Base-by-base conservation (phyloP, 2,329 filamentous ascomycete genomes). In the Pseudogymnoascus sp. region DNA sequence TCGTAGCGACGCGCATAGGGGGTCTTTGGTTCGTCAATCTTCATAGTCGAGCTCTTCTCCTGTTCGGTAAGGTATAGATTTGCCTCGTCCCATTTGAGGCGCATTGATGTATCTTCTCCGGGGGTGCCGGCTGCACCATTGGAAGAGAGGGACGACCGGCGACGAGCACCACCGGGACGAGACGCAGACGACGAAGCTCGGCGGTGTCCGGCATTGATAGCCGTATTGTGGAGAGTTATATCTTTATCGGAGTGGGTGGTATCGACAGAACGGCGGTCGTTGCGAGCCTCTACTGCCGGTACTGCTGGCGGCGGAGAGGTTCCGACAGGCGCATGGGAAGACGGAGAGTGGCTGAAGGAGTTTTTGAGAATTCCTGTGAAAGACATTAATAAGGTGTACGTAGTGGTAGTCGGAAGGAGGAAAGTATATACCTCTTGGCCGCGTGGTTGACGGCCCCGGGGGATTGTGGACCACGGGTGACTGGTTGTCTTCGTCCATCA, bases 1-100 rank as follows among this genome's bases (percentile, higher is more conserved):
- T 97, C 90, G 76, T 97, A 97, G 71, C 92, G 91, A 72, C 88
- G 89, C 36, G 91, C 94, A 74, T 93, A 99, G 4, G 94, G 94
- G 6, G 94, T 99, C 82, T 99, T 99, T 65, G 94, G 94, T 79
- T 99, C 94, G 68, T 92, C 90, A 67, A 99, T 99, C 81, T 97
- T 99, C 94, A 99, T 99, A 63, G 92, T 97, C 65, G 89, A 88
- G 64, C 87, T 91, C 76, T 90, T 92, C 76, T 97, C 91, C 76
- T 97, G 93, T 78, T 99, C 94, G 6, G 94, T 94, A 61, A 99
- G 83, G 77, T 97, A 99, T 33, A 99, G 83, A 73, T 99, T 99
- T 51, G 91, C 94, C 79, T 99, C 94, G 75, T 99, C 94, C 94
- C 94, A 99, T 78, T 97, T 96, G 68, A 99, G 81, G 65, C 92